Evolutionary conservation across 495 filamentous ascomycete species (phyloP).

Genomic region (Penicillium manginii): DNA sequence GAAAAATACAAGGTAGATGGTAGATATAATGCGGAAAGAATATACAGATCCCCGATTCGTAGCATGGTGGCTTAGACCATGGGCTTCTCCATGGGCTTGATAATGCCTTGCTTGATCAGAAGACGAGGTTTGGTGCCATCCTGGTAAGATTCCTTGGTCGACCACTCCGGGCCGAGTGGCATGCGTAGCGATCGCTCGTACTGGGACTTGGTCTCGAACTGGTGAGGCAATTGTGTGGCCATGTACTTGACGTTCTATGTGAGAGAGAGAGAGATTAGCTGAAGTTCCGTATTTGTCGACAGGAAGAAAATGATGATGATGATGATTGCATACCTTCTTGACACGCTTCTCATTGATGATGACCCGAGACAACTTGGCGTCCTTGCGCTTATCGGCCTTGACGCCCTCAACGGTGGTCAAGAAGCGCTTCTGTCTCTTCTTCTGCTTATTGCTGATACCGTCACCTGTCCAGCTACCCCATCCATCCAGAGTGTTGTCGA

Average conservation of each 20-base stretch:
- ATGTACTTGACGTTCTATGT: slow-evolving; percentile 83
- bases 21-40: slow-evolving; percentile 9
- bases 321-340: slow-evolving; percentile 71
- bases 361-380: slow-evolving; percentile 76
- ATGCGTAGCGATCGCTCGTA: slow-evolving; percentile 88
- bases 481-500: slow-evolving; percentile 85
- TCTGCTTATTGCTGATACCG: slow-evolving; percentile 69
- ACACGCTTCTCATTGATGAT: slow-evolving; percentile 92
- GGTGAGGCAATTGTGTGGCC: slow-evolving; percentile 78
- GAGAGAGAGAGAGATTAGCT: slow-evolving; percentile 31
- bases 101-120: slow-evolving; percentile 89
- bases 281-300: not conserved
- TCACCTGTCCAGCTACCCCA: slow-evolving; percentile 92
- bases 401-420: slow-evolving; percentile 77
- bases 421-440: slow-evolving; percentile 63
- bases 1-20: not conserved
- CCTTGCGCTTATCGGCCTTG: slow-evolving; percentile 74
- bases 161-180: slow-evolving; percentile 92
- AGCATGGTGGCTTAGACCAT: slow-evolving; percentile 46
- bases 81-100: slow-evolving; percentile 85
- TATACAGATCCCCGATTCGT: slow-evolving; percentile 12
- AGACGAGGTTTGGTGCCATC: slow-evolving; percentile 86
- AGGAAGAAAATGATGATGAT: not conserved
- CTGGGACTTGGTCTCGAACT: slow-evolving; percentile 82
- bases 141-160: slow-evolving; percentile 92